A percentile compares a stretch with the other conserved stretches of the same genome.
Conservation (phyloP, 225 moss, liverwort and hornwort species). For the Straminergon stramineum region DNA sequence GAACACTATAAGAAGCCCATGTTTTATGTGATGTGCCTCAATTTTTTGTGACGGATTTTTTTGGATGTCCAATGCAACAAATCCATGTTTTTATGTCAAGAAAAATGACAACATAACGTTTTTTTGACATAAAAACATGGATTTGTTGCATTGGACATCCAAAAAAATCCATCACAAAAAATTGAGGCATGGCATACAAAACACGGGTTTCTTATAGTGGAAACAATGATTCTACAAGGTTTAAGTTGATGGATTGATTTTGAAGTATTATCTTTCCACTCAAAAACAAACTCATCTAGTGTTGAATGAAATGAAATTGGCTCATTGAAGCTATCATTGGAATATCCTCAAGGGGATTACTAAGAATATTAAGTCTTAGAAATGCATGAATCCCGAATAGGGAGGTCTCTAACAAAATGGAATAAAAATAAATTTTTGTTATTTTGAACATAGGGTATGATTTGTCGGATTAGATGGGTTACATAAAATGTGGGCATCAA, state of each 20-base stretch:
- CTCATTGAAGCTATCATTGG: background rate
- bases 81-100: no score
- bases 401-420: fast-evolving
- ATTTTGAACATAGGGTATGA: background rate
- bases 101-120: no score
- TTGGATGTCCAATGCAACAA: no score
- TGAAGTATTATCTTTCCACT: background rate
- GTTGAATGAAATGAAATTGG: background rate
- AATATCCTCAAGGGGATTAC: background rate
- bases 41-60: no score
- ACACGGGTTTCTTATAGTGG: no score
- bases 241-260: background rate
- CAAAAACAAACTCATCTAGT: background rate
- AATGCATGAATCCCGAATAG: background rate
- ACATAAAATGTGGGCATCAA: background rate
- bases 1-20: no score
- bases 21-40: no score
- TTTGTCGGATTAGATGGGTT: background rate
- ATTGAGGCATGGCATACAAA: no score
- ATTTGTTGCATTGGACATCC: no score
- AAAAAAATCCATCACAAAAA: no score
- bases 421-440: background rate
- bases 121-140: no score
- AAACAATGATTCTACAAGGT: no score
- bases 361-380: background rate